Base-by-base conservation (phyloP, 176 grass and related monocot species). In the Hsuehochloa calcarea region DNA sequence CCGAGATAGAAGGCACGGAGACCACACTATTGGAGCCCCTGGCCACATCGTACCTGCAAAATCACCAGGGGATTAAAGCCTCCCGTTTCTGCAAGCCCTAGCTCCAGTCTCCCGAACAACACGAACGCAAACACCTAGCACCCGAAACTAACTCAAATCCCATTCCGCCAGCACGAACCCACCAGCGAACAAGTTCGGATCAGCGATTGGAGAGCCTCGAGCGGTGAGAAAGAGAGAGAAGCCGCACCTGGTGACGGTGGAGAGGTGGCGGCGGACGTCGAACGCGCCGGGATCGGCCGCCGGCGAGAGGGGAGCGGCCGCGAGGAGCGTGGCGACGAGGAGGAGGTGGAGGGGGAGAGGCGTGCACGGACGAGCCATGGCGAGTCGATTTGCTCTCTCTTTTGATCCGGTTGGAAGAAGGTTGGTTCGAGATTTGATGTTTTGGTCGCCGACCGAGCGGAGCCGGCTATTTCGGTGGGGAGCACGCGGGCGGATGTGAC, bases 181-280 rank as follows among this genome's bases (percentile, higher is more conserved):
- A 56, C 58, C 11, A 56, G 11, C 47, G 56, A 35, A 56, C 26
- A 3, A 1, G 44, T 52, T 16, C 35, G 80, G 79, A 90, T 90
- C 79, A 66, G 72, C 44, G 54, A 19, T 4, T 4, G 11, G 3
- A 35, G 66, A 70, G 70, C 5, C 27, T 17, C 8, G 29, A 65
- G 58, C 25, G 8, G 45, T 8, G 54, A 3, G 31, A 52, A 5
- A 10, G 37, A 23, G 19, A 27, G 45, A 22, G 54, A 3, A 10
- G 19, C 14, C 22, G 47, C 7, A 95, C 96, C 96, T 94, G 80
- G 96, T 92, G 82, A 99, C 93, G 60, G 96, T 99, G 66, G 93
- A 96, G 88, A 99, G 93, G 88, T 99, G 93, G 29, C 88, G 89
- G 49, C 96, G 89, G 74, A 99, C 93, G 72, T 96, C 93, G 88